These are phyloP conservation scores for Endocarpon pusillum DNA, from an alignment of 495 filamentous ascomycete species.

Conservation along the genomic window DNA sequence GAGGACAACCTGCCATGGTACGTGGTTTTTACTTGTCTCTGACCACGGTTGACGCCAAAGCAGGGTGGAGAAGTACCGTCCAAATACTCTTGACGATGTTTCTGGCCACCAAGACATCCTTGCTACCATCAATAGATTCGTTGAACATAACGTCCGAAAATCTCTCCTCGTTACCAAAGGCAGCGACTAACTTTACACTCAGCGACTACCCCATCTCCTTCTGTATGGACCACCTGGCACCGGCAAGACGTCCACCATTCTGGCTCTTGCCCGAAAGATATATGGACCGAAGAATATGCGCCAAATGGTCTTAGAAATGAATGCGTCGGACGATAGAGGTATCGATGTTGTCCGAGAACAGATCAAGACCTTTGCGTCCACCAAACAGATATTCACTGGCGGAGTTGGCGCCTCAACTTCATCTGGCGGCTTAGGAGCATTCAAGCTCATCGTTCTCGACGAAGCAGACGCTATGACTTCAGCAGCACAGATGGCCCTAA, in stretches of 20 bases:
- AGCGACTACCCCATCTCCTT: constrained; percentile 86
- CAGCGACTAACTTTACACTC: constrained; percentile 6
- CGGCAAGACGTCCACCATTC: constrained; percentile 92
- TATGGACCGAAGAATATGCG: constrained; percentile 86
- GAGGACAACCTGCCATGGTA: constrained; percentile 92
- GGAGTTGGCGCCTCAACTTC: constrained; percentile 28
- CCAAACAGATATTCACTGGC: constrained; percentile 49
- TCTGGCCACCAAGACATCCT: constrained; percentile 97
- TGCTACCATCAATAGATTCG: constrained; percentile 90
- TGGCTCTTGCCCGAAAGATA: constrained; percentile 77
- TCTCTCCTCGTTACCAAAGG: neutral
- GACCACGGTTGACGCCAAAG: constrained; percentile 1
- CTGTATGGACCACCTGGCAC: constrained; percentile 95
- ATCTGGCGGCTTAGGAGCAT: constrained; percentile 44
- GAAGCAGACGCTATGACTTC: constrained; percentile 98
- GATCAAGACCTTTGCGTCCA: constrained; percentile 94
- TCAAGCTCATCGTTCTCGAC: constrained; percentile 94
- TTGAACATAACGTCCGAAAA: constrained; percentile 68
- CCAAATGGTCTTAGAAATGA: constrained; percentile 95
- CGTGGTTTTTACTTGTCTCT: neutral
- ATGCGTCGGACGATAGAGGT: constrained; percentile 90
- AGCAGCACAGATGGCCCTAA: constrained; percentile 89
- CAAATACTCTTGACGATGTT: constrained; percentile 74
- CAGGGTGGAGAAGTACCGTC: constrained; percentile 98
- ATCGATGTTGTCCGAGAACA: constrained; percentile 98